These are phyloP conservation scores for Arabidopsis suecica DNA, from an alignment of 345 rosid genomes.

Conservation along the genomic window DNA sequence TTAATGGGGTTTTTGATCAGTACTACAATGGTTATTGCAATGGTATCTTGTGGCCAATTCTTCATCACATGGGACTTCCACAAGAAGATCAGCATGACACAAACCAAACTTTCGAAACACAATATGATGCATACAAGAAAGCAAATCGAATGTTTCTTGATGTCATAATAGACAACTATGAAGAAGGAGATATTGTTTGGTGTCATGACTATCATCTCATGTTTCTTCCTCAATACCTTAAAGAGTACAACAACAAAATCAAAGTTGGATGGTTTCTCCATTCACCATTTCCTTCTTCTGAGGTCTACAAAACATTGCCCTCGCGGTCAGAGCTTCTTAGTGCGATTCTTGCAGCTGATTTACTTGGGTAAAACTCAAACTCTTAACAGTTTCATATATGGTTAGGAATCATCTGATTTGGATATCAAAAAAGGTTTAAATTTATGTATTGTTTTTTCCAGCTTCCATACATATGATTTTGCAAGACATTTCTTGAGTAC, in stretches of 20 bases:
- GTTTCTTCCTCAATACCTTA: constrained; percentile 92
- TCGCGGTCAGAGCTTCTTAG: constrained; percentile 87
- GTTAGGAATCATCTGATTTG: constrained; percentile 14
- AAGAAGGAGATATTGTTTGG: constrained; percentile 96
- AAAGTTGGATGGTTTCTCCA: constrained; percentile 99
- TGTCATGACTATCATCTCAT: constrained; percentile 96
- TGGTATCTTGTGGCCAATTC: constrained; percentile 92
- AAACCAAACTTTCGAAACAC: constrained; percentile 83
- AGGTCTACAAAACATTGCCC: constrained; percentile 89
- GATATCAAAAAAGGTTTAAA: not conserved
- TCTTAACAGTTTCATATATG: not conserved
- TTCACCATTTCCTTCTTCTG: constrained; percentile 98
- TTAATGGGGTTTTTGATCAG: constrained; percentile 89
- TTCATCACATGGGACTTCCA: constrained; percentile 93
- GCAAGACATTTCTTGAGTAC: constrained; percentile 92
- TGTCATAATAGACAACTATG: constrained; percentile 76
- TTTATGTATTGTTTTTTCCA: constrained; percentile 27
- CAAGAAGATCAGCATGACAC: constrained; percentile 91
- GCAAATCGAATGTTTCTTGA: constrained; percentile 95
- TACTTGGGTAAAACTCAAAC: constrained; percentile 73
- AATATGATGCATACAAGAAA: constrained; percentile 87
- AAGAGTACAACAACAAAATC: constrained; percentile 70
- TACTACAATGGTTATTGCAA: constrained; percentile 95
- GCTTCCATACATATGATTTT: constrained; percentile 95
- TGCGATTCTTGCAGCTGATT: constrained; percentile 83